A percentile compares a stretch with the other conserved stretches of the same genome.
Evolutionary conservation across 2,329 filamentous ascomycete species (phyloP).

Genomic region (Drechslera avenae): DNA sequence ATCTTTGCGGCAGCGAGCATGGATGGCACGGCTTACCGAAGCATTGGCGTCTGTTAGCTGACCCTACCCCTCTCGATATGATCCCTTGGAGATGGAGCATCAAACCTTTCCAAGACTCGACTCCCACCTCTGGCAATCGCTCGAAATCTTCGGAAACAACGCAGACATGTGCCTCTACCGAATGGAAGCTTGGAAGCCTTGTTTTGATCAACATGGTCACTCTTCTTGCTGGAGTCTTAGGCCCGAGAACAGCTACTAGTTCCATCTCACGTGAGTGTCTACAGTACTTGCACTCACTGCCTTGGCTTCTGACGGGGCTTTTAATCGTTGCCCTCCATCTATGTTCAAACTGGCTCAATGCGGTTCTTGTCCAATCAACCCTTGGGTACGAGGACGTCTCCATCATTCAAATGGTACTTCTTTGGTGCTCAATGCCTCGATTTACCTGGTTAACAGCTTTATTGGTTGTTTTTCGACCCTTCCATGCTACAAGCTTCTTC

Average conservation of each 20-base stretch:
- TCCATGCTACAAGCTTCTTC: conserved; percentile 15
- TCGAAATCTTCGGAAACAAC: background rate
- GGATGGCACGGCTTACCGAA: conserved; percentile 41
- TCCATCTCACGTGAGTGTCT: background rate
- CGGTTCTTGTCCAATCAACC: conserved; percentile 25
- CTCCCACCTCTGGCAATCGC: background rate
- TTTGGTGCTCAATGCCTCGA: conserved; percentile 44
- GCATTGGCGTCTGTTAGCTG: conserved; percentile 34
- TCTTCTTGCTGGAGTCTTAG: conserved; percentile 21
- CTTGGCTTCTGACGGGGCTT: conserved; percentile 29
- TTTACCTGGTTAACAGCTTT: conserved; percentile 31
- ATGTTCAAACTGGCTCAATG: conserved; percentile 29
- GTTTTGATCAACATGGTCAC: conserved; percentile 27
- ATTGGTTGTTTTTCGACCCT: conserved; percentile 17
- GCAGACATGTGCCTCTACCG: conserved; percentile 26
- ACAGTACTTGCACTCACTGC: background rate
- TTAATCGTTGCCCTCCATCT: conserved; percentile 29
- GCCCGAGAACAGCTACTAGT: background rate
- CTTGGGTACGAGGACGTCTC: conserved; percentile 29
- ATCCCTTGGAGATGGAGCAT: conserved; percentile 43
- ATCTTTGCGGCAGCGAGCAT: conserved; percentile 34
- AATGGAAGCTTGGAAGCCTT: conserved; percentile 32
- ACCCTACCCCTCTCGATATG: conserved; percentile 31
- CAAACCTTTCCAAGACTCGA: conserved; percentile 17
- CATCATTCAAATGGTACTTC: conserved; percentile 30